Evolutionary conservation across 768 basidiomycete genomes (phyloP).

Genomic region (Termitomyces eurrhizus): DNA sequence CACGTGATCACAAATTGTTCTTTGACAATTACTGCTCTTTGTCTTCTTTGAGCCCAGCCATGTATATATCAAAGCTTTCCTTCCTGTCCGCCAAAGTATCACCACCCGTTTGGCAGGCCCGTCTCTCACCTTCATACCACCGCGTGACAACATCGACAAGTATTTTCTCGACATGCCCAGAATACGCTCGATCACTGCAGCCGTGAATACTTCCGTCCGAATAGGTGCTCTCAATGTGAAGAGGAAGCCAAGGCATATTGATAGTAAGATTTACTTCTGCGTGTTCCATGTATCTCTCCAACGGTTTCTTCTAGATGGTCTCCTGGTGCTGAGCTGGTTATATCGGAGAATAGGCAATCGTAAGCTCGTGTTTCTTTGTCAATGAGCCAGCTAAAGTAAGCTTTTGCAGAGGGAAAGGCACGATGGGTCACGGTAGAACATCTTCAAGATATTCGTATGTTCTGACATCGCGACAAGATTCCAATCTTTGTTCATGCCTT

Average conservation of each 20-base stretch:
- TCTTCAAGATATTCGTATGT: background rate
- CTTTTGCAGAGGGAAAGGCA: background rate
- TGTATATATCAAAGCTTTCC: background rate
- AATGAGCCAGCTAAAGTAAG: background rate
- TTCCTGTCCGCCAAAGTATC: background rate
- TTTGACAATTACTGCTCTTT: background rate
- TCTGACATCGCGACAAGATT: background rate
- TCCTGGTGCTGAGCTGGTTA: background rate
- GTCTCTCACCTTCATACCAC: background rate
- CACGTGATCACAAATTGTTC: background rate
- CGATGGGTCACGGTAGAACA: background rate
- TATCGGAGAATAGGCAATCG: background rate
- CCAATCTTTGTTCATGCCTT: background rate
- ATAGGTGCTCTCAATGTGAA: background rate
- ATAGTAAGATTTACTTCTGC: background rate
- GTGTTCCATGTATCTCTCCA: background rate
- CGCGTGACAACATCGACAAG: background rate
- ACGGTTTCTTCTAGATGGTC: background rate
- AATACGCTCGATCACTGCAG: background rate
- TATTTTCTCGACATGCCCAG: background rate
- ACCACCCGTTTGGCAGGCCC: background rate
- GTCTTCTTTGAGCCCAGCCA: background rate
- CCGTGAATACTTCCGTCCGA: background rate
- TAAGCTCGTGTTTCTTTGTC: background rate
- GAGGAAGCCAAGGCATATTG: conserved; percentile 2